Percentiles rank a stretch among this genome's conserved stretches.
phyloP scores from a whole-genome alignment of 306 rosid species.

The Casuarina equisetifolia region DNA sequence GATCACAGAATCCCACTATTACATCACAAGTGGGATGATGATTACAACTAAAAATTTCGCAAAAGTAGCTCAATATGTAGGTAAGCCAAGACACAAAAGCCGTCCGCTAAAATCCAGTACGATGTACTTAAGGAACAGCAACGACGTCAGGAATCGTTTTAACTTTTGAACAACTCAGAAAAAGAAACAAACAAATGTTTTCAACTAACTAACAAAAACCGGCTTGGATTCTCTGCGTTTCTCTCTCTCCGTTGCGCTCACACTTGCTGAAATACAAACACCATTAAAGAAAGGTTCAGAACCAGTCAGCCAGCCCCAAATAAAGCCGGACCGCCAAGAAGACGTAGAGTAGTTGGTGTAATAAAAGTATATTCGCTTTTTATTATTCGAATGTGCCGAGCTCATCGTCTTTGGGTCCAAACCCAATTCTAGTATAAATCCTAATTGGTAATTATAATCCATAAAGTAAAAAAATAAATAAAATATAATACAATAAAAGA shows the following conservation, averaged over 20 bases:
- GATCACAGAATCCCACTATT: constrained; percentile 15
- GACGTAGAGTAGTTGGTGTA: constrained; percentile 22
- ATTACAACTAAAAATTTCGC: constrained; percentile 3
- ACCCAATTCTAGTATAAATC: neutral
- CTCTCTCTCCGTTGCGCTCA: neutral
- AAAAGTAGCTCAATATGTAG: neutral
- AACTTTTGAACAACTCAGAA: neutral
- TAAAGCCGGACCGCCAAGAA: constrained; percentile 27
- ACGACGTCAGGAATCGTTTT: neutral
- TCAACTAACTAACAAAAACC: constrained; percentile 4
- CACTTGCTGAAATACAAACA: neutral
- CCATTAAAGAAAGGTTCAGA: neutral
- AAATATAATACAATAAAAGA: neutral
- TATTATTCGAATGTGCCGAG: constrained; percentile 39
- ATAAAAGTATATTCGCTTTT: constrained; percentile 50
- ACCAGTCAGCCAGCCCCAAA: neutral
- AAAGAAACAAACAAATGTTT: constrained; percentile 4
- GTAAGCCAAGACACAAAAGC: neutral
- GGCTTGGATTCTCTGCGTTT: neutral
- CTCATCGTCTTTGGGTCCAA: constrained; percentile 13
- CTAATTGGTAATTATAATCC: neutral
- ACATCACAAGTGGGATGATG: constrained; percentile 6
- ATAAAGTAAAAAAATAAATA: neutral
- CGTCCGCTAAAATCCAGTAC: neutral
- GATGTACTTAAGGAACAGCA: neutral